Evolutionary conservation across 495 filamentous ascomycete genomes (phyloP).

Genomic region (Gamarada debralockiae): DNA sequence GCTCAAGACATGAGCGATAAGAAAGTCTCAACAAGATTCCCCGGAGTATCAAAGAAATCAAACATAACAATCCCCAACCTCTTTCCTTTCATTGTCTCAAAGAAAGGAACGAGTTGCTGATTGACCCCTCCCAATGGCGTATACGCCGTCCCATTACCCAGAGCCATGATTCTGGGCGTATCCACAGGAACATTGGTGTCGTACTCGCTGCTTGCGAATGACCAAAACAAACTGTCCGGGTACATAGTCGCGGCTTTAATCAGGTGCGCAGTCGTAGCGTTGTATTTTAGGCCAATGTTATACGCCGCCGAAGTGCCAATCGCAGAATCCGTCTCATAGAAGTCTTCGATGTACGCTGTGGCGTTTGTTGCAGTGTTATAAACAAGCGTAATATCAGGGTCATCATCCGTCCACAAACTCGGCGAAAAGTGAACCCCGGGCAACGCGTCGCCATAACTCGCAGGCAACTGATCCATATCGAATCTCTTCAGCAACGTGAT

Average conservation of each 20-base stretch:
- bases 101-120: slow-evolving; percentile 93
- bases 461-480: slow-evolving; percentile 32
- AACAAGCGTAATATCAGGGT: slow-evolving; percentile 28
- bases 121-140: slow-evolving; percentile 42
- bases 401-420: slow-evolving; percentile 34
- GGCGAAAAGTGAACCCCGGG: slow-evolving; percentile 41
- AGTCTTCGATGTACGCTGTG: slow-evolving; percentile 42
- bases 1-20: too few relatives aligned
- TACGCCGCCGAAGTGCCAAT: slow-evolving; percentile 26
- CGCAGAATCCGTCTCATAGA: slow-evolving; percentile 31
- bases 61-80: slow-evolving; percentile 72
- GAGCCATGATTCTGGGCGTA: slow-evolving; percentile 43
- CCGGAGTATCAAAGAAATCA: slow-evolving; percentile 46
- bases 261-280: slow-evolving; percentile 33
- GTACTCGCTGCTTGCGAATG: slow-evolving; percentile 43
- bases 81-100: slow-evolving; percentile 83
- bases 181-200: slow-evolving; percentile 36
- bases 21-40: slow-evolving; percentile 29
- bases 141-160: slow-evolving; percentile 36
- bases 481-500: slow-evolving; percentile 39
- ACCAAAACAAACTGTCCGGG: slow-evolving; percentile 42
- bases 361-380: slow-evolving; percentile 32
- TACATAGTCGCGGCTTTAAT: slow-evolving; percentile 25
- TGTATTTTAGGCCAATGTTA: slow-evolving; percentile 40
- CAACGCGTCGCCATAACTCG: slow-evolving; percentile 27